phyloP scores from a whole-genome alignment of 495 filamentous ascomycete species.

The Lepraria neglecta region DNA sequence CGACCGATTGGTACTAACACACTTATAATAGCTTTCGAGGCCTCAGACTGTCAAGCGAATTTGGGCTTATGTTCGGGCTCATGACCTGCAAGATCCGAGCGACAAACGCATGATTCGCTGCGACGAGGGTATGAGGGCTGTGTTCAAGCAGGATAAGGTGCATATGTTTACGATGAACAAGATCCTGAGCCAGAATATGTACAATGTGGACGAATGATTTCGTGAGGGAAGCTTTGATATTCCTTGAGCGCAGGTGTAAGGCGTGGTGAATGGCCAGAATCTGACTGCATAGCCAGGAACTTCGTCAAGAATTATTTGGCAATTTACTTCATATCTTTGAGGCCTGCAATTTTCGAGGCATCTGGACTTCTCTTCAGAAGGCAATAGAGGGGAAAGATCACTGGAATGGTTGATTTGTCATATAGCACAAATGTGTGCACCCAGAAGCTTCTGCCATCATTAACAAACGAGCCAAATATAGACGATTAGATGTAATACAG shows the following conservation, averaged over 20 bases:
- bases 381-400: too few relatives aligned
- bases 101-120: conserved; percentile 90
- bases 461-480: too few relatives aligned
- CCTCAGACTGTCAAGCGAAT: conserved; percentile 93
- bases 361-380: too few relatives aligned
- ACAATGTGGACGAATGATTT: conserved; percentile 52
- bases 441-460: too few relatives aligned
- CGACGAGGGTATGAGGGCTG: conserved; percentile 79
- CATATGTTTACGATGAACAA: conserved; percentile 99
- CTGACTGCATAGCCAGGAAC: neutral
- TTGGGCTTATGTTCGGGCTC: conserved; percentile 86
- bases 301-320: neutral
- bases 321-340: neutral
- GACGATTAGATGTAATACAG: too few relatives aligned
- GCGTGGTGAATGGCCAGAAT: neutral
- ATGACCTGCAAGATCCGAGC: conserved; percentile 79
- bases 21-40: conserved; percentile 61
- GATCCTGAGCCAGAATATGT: conserved; percentile 62
- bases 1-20: conserved; percentile 6
- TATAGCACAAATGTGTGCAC: too few relatives aligned
- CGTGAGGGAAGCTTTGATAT: neutral
- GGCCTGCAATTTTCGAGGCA: neutral
- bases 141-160: conserved; percentile 85
- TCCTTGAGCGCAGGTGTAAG: conserved; percentile 8
- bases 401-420: too few relatives aligned